Evolutionary conservation across 768 basidiomycete genomes (phyloP).

Genomic region (Hygrocybe coccinea): DNA sequence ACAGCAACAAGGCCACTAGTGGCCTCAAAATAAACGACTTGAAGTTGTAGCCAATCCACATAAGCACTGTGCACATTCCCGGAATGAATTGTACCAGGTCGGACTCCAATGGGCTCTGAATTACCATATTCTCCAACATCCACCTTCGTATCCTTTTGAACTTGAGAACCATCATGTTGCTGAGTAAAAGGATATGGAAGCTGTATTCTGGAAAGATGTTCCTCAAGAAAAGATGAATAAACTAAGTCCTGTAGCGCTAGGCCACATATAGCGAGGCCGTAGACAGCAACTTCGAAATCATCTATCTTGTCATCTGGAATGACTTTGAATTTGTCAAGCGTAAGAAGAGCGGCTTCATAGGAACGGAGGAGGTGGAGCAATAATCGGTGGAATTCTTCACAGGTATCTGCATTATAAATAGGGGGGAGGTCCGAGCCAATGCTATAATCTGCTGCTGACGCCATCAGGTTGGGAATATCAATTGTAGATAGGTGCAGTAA

Average conservation of each 20-base stretch:
- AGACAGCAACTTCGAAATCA: not conserved
- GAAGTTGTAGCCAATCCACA: not conserved
- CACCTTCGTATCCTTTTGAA: too few species aligned
- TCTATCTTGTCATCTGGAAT: not conserved
- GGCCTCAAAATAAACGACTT: not conserved
- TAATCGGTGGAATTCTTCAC: not conserved
- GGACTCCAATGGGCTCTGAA: not conserved
- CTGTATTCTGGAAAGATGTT: not conserved
- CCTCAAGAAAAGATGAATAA: not conserved
- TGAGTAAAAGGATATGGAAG: not conserved
- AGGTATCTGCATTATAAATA: not conserved
- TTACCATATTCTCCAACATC: not conserved
- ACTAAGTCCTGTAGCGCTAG: not conserved
- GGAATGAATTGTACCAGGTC: too few species aligned
- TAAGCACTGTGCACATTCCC: not conserved
- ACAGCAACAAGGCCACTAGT: not conserved
- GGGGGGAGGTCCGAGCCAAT: not conserved
- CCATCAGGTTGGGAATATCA: not conserved
- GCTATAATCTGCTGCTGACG: not conserved
- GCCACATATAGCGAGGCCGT: not conserved
- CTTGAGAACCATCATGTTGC: too few species aligned
- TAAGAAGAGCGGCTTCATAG: not conserved
- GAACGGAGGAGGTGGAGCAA: not conserved
- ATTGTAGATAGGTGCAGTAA: not conserved
- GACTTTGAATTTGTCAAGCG: not conserved